Conservation (phyloP, 169 alveolate species). For the Pseudocohnilembus persalinus region DNA sequence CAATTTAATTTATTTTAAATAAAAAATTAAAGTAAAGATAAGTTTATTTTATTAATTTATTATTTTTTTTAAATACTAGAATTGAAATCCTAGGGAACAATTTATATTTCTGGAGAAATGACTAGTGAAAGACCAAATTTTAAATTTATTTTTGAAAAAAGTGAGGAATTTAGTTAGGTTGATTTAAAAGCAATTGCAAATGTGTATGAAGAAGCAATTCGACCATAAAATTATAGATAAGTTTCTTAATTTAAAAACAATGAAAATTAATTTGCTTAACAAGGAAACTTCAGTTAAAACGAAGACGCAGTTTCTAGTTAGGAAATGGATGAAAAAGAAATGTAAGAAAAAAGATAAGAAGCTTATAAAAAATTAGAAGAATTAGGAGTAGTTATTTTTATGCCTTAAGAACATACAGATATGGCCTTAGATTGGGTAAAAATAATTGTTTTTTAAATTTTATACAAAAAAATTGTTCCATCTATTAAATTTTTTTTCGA, state of each 20-base stretch:
- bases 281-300: background rate
- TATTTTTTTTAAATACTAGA: constrained; percentile 35
- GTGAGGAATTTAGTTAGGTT: constrained; percentile 45
- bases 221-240: constrained; percentile 33
- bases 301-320: background rate
- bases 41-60: no score
- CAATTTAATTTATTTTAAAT: no score
- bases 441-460: no score
- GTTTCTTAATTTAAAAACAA: background rate
- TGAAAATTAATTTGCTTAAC: background rate
- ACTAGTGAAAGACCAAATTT: constrained; percentile 52
- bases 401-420: constrained; percentile 46
- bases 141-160: constrained; percentile 59
- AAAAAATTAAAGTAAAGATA: no score
- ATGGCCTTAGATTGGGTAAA: constrained; percentile 73
- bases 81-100: constrained; percentile 51
- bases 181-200: constrained; percentile 60
- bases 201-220: constrained; percentile 59
- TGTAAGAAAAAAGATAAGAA: background rate
- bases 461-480: no score
- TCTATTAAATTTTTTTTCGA: no score
- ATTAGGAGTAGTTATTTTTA: constrained; percentile 62
- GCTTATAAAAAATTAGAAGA: constrained; percentile 49
- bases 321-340: constrained; percentile 15
- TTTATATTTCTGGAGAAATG: constrained; percentile 65